These are phyloP conservation scores for Chlamydomonas reinhardtii DNA, from an alignment of 163 green algal species.

Conservation along the genomic window DNA sequence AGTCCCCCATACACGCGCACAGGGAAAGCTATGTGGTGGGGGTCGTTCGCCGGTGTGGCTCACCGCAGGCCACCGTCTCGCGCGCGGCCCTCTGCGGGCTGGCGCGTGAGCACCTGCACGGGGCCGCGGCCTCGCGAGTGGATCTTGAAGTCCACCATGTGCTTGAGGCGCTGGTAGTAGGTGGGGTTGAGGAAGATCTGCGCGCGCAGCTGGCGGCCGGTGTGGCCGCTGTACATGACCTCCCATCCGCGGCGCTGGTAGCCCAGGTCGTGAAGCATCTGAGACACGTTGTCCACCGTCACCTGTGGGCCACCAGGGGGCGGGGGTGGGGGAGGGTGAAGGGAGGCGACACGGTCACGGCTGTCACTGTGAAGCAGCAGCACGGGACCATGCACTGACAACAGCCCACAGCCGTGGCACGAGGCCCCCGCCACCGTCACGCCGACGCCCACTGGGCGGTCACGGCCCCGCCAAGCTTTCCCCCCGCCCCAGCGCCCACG, in stretches of 20 bases:
- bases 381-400: too few species aligned
- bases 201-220: slow-evolving; percentile 64
- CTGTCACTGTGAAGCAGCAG: too few species aligned
- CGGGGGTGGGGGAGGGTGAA: not conserved
- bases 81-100: slow-evolving; percentile 95
- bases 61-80: slow-evolving; percentile 92
- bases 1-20: too few species aligned
- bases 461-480: too few species aligned
- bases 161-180: slow-evolving; percentile 99
- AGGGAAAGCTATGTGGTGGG: too few species aligned
- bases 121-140: slow-evolving; percentile 81
- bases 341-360: too few species aligned
- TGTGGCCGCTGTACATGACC: slow-evolving; percentile 97
- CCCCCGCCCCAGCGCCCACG: too few species aligned
- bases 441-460: too few species aligned
- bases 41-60: not conserved
- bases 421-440: too few species aligned
- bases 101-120: slow-evolving; percentile 95
- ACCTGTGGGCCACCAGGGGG: slow-evolving; percentile 75
- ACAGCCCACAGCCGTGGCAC: too few species aligned
- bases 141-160: slow-evolving; percentile 99
- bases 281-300: slow-evolving; percentile 94
- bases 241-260: slow-evolving; percentile 97
- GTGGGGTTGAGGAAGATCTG: slow-evolving; percentile 98
- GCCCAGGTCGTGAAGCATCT: slow-evolving; percentile 83